Percentiles rank a stretch among this genome's conserved stretches.
Conservation (phyloP, 192 early-diverging fungal genomes). For the Piromyces finnis region DNA sequence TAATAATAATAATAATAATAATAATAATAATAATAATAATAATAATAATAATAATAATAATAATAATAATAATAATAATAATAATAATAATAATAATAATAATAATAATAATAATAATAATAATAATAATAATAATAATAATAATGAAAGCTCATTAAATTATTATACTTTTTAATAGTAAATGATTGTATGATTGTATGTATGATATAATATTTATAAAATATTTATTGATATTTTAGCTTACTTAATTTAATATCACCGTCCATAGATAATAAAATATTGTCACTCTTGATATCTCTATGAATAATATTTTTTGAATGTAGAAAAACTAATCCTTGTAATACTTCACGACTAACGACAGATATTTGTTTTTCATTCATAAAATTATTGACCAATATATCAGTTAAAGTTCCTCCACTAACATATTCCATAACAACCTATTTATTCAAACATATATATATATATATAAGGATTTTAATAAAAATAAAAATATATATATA, state of each 20-base stretch:
- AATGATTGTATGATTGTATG: too few relatives aligned
- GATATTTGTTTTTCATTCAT: conserved; percentile 12
- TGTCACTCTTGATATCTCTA: conserved; percentile 15
- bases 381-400: conserved; percentile 7
- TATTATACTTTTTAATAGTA: too few relatives aligned
- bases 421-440: conserved; percentile 25
- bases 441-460: not conserved
- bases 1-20: too few relatives aligned
- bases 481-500: not conserved
- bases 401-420: conserved; percentile 17
- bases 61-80: too few relatives aligned
- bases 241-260: conserved; percentile 3
- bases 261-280: conserved; percentile 14
- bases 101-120: too few relatives aligned
- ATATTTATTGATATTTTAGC: not conserved
- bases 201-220: not conserved
- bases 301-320: conserved; percentile 14
- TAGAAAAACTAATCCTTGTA: conserved; percentile 17
- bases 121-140: too few relatives aligned
- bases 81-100: too few relatives aligned
- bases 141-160: too few relatives aligned
- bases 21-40: too few relatives aligned
- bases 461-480: not conserved
- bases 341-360: conserved; percentile 9
- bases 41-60: too few relatives aligned